phyloP scores from a whole-genome alignment of 2,329 filamentous ascomycete species.

The Diaporthe capsici region DNA sequence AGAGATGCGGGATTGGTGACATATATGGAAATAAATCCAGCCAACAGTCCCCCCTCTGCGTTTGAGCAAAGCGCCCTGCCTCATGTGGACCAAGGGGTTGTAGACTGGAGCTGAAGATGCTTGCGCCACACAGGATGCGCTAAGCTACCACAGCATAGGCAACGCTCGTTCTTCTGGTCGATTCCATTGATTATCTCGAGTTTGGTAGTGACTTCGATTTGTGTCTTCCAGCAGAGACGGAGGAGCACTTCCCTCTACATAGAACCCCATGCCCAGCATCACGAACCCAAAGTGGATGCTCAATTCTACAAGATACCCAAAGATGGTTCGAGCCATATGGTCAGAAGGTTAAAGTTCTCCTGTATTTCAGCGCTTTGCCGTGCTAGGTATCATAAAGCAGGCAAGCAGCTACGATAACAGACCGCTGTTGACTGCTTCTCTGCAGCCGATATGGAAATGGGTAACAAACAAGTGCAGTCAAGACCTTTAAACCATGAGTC shows the following conservation, averaged over 20 bases:
- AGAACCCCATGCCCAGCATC: too few relatives aligned
- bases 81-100: background rate
- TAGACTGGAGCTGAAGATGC: background rate
- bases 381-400: constrained; percentile 32
- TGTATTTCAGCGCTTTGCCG: constrained; percentile 28
- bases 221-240: background rate
- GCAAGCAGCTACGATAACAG: constrained; percentile 13
- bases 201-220: background rate
- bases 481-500: constrained; percentile 10
- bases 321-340: too few relatives aligned
- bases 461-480: background rate
- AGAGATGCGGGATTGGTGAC: background rate
- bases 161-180: background rate
- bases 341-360: background rate
- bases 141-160: background rate
- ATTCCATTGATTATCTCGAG: background rate
- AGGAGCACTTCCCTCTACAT: too few relatives aligned
- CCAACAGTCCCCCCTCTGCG: background rate
- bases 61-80: constrained; percentile 7
- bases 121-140: background rate
- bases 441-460: constrained; percentile 2
- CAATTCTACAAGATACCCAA: too few relatives aligned
- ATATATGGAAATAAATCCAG: background rate
- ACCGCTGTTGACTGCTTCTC: constrained; percentile 2
- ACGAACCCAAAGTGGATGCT: too few relatives aligned